Evolutionary conservation across 176 grass and related monocot genomes (phyloP), one percentile per base, ranked within the genome.

Genomic region (Poa annua): DNA sequence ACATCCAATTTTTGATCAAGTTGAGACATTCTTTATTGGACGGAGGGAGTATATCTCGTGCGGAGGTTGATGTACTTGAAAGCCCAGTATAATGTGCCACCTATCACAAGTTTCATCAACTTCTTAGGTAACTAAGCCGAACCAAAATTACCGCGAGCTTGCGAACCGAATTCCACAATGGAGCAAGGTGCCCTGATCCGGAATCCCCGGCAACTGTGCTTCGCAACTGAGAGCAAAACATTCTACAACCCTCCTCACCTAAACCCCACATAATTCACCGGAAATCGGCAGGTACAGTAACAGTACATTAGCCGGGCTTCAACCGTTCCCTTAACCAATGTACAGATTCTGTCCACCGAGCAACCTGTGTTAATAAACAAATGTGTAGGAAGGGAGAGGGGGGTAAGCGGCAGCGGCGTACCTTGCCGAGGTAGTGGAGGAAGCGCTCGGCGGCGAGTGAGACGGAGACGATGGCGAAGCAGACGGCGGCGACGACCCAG

Each of bases 371-470:
- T 48, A 15, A 32, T 29, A 80, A 32, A 29, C 0, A 10, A 1
- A 29, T 42, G 13, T 8, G 70, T 2, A 25, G 5, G 1, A 21
- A 2, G n/a, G 60, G 45, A 36, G 11, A 21, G 14, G 35, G 61
- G 10, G 48, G 47, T 1, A 29, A n/a, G n/a, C n/a, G n/a, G 11
- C 45, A 11, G 45, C 13, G 3, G 53, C 74, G 73, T 33, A 71
- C 92, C 92, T 96, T 96, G 87, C 93, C 93, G n/a, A 99, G 93
- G 87, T 64, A 78, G 79, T 94, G 88, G 83, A 99, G 89, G 80
- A 87, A 76, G 26, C 96, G 89, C 91, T 96, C 93, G 21, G 86
- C 83, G 15, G 66, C 38, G 74, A 99, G 81, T 16, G 93, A 99
- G 64, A 98, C 50, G 87, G 71, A 80, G 64, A 99, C 81, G 78